A percentile compares a stretch with the other conserved stretches of the same genome.
These are phyloP conservation scores for Endothia cerciana DNA, from an alignment of 2,329 filamentous ascomycete species.

Conservation along the genomic window DNA sequence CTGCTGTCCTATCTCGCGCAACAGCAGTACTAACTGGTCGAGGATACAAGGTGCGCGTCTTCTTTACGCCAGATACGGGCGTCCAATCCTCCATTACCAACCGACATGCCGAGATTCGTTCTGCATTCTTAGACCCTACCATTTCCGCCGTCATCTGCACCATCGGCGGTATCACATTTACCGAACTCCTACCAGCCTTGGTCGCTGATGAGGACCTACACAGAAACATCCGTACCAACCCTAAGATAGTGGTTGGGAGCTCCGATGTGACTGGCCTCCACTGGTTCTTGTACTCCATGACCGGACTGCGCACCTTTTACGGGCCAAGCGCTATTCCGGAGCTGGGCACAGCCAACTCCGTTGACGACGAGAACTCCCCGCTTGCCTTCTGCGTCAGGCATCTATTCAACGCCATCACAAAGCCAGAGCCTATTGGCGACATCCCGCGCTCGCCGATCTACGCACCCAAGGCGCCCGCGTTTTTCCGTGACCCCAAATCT, in stretches of 20 bases:
- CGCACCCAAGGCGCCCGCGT: slow-evolving; percentile 33
- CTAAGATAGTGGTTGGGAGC: slow-evolving; percentile 47
- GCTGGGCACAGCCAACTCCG: slow-evolving; percentile 37
- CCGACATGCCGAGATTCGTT: slow-evolving; percentile 42
- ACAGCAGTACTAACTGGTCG: slow-evolving; percentile 35
- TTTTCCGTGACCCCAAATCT: slow-evolving; percentile 30
- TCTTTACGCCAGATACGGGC: slow-evolving; percentile 38
- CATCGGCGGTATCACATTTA: slow-evolving; percentile 44
- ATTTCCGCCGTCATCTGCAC: slow-evolving; percentile 44
- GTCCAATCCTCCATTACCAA: slow-evolving; percentile 41
- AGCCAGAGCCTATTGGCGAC: slow-evolving; percentile 35
- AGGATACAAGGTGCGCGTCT: slow-evolving; percentile 40
- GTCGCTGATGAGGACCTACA: slow-evolving; percentile 42
- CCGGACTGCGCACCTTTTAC: slow-evolving; percentile 48
- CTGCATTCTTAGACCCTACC: slow-evolving; percentile 41
- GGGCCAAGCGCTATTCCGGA: slow-evolving; percentile 45
- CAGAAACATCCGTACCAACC: slow-evolving; percentile 38
- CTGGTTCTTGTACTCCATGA: slow-evolving; percentile 43
- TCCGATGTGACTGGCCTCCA: slow-evolving; percentile 47
- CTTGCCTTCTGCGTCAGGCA: slow-evolving; percentile 39
- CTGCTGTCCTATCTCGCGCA: slow-evolving; percentile 38
- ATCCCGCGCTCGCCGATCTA: slow-evolving; percentile 40
- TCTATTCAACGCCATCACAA: slow-evolving; percentile 38
- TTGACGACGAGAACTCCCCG: slow-evolving; percentile 29
- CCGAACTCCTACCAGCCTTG: slow-evolving; percentile 43